These are phyloP conservation scores for Discostella stelligera DNA, from an alignment of 352 stramenopile genomes.

Conservation along the genomic window DNA sequence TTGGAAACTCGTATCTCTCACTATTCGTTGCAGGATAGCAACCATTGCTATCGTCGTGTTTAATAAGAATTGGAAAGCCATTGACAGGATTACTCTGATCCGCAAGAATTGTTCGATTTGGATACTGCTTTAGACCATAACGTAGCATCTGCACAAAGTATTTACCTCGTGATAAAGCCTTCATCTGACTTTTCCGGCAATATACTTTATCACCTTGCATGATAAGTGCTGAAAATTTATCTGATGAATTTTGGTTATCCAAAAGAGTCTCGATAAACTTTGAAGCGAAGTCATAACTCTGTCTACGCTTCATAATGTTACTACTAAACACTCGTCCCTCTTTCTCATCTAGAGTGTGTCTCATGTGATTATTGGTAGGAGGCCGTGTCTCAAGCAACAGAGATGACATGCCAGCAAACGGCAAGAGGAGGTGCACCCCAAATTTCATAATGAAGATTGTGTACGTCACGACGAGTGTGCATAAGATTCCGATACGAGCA, in stretches of 20 bases:
- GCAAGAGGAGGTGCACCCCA: not conserved
- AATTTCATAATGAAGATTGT: not conserved
- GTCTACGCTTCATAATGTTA: not conserved
- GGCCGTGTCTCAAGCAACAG: slow-evolving; percentile 51
- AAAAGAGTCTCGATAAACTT: slow-evolving; percentile 15
- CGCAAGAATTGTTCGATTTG: not conserved
- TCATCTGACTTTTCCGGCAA: slow-evolving; percentile 39
- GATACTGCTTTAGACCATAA: slow-evolving; percentile 15
- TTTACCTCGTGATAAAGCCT: slow-evolving; percentile 34
- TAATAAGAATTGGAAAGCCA: slow-evolving; percentile 37
- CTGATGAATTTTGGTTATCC: not conserved
- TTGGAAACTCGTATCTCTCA: slow-evolving; percentile 45
- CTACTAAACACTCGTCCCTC: not conserved
- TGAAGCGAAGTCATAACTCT: slow-evolving; percentile 2
- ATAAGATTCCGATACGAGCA: not conserved
- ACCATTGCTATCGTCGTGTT: slow-evolving; percentile 54
- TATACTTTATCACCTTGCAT: slow-evolving; percentile 39
- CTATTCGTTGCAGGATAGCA: slow-evolving; percentile 29
- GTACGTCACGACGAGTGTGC: not conserved
- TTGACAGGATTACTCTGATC: not conserved
- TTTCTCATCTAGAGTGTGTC: not conserved
- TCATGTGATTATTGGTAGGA: not conserved
- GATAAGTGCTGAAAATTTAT: slow-evolving; percentile 36
- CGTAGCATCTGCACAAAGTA: slow-evolving; percentile 51
- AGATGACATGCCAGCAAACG: slow-evolving; percentile 13